Conservation (phyloP, 2,329 filamentous ascomycete genomes). For the Nectriaceae sp. region DNA sequence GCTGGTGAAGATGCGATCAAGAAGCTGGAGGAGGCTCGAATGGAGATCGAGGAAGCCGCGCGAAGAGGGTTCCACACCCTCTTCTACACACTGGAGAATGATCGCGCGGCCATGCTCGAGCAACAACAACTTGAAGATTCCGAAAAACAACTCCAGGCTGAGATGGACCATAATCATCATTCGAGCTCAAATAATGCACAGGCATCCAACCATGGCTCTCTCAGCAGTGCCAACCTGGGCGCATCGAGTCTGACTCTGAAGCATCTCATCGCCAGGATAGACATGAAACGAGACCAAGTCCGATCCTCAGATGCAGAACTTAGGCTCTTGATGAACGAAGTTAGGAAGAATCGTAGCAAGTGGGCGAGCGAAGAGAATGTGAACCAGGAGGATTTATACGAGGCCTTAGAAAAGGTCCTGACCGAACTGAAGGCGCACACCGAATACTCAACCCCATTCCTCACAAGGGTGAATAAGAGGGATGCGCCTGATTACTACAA, state of each 20-base stretch:
- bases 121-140: conserved; percentile 96
- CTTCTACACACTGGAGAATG: conserved; percentile 94
- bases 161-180: conserved; percentile 73
- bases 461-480: conserved; percentile 93
- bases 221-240: conserved; percentile 92
- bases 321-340: conserved; percentile 91
- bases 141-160: conserved; percentile 92
- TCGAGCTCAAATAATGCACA: conserved; percentile 51
- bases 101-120: conserved; percentile 94
- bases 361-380: conserved; percentile 98
- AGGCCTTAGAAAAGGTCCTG: conserved; percentile 93
- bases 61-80: conserved; percentile 90
- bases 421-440: conserved; percentile 97
- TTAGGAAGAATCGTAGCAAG: conserved; percentile 96
- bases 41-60: conserved; percentile 84
- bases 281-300: conserved; percentile 87
- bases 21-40: conserved; percentile 88
- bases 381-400: conserved; percentile 96
- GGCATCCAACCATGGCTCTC: conserved; percentile 75
- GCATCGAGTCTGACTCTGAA: conserved; percentile 95
- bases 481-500: conserved; percentile 95
- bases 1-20: conserved; percentile 87
- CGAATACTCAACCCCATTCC: conserved; percentile 94
- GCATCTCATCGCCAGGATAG: conserved; percentile 93
- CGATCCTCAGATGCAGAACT: conserved; percentile 91